phyloP scores from a whole-genome alignment of 2,329 filamentous ascomycete species.

The Aspergillus quadrilineatus region DNA sequence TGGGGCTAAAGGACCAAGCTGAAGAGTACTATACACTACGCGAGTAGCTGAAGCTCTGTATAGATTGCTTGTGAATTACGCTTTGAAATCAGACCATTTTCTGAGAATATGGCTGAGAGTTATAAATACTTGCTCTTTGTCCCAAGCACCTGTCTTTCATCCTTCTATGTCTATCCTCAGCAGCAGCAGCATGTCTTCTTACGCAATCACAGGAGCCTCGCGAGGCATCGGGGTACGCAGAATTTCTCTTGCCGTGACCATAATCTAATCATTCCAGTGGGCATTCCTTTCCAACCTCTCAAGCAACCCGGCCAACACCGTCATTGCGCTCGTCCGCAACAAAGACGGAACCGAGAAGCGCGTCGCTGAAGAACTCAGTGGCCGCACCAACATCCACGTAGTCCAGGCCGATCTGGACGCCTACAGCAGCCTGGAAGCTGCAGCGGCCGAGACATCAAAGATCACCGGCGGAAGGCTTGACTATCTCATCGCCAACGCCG shows the following conservation, averaged over 20 bases:
- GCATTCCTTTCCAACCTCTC: conserved; percentile 3
- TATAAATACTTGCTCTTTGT: background rate
- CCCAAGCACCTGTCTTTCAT: background rate
- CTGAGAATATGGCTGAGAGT: too few species aligned
- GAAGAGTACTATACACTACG: too few species aligned
- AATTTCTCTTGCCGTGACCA: background rate
- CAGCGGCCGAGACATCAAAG: conserved; percentile 25
- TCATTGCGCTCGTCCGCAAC: conserved; percentile 10
- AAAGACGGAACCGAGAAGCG: conserved; percentile 1
- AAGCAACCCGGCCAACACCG: background rate
- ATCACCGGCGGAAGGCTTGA: conserved; percentile 33
- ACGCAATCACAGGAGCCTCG: conserved; percentile 7
- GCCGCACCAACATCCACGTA: conserved; percentile 4
- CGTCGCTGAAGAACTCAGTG: background rate
- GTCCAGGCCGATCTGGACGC: background rate
- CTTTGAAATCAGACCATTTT: too few species aligned
- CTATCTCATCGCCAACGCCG: conserved; percentile 1
- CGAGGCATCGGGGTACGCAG: conserved; percentile 4
- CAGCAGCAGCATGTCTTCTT: conserved; percentile 4
- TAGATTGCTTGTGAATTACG: too few species aligned
- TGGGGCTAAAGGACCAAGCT: too few species aligned
- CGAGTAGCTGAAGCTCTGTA: too few species aligned
- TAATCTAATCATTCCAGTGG: background rate
- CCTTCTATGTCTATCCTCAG: background rate
- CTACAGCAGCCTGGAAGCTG: conserved; percentile 3